Percentiles rank a stretch among this genome's conserved stretches.
These are phyloP conservation scores for Tolypocladium tundrense DNA, from an alignment of 2,329 filamentous ascomycete genomes.

Conservation along the genomic window DNA sequence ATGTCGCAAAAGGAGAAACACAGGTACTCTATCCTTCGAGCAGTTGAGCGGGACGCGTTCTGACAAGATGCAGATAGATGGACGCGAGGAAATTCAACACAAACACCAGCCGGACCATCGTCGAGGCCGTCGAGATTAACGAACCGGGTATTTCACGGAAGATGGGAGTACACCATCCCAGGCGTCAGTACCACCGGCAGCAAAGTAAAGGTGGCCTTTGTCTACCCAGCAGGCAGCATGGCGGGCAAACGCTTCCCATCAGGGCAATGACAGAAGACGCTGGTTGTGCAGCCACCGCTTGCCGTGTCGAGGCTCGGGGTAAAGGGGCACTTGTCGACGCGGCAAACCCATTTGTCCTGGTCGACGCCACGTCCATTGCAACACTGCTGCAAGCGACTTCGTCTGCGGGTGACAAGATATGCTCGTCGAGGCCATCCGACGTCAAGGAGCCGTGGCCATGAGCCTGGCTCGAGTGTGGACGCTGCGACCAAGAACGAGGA, in stretches of 20 bases:
- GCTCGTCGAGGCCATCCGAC: constrained; percentile 14
- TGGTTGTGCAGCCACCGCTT: neutral
- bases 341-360: constrained; percentile 35
- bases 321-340: constrained; percentile 21
- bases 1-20: constrained; percentile 11
- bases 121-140: constrained; percentile 40
- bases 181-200: constrained; percentile 45
- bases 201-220: constrained; percentile 46
- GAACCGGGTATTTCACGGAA: constrained; percentile 34
- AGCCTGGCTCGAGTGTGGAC: too few species aligned
- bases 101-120: constrained; percentile 48
- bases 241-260: constrained; percentile 50
- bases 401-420: constrained; percentile 1
- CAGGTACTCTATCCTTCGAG: constrained; percentile 4
- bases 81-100: constrained; percentile 46
- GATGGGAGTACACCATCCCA: constrained; percentile 44
- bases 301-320: constrained; percentile 15
- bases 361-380: constrained; percentile 25
- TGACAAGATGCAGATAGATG: constrained; percentile 5
- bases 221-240: constrained; percentile 49
- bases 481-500: constrained; percentile 10
- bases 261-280: constrained; percentile 34
- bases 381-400: neutral
- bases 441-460: too few species aligned
- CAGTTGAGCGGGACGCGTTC: too few species aligned